Conservation (phyloP, 352 stramenopile genomes). For the Phytophthora capsici region DNA sequence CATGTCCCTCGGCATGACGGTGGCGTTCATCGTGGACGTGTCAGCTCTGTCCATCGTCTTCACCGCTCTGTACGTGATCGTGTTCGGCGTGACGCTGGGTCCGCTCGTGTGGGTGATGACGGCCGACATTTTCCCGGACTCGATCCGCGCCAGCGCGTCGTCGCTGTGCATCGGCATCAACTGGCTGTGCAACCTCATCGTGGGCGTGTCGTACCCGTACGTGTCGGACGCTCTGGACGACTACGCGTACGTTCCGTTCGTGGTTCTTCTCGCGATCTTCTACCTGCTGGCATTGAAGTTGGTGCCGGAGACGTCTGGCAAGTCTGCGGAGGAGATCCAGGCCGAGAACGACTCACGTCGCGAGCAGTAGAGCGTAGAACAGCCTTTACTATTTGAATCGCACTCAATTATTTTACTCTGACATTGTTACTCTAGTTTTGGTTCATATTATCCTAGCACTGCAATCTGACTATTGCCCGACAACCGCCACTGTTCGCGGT, state of each 20-base stretch:
- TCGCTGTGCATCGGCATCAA: slow-evolving; percentile 49
- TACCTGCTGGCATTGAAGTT: slow-evolving; percentile 43
- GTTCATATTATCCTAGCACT: slow-evolving; percentile 28
- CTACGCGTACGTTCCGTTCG: slow-evolving; percentile 38
- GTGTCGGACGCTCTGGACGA: slow-evolving; percentile 43
- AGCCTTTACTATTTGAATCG: no score
- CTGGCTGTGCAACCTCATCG: slow-evolving; percentile 56
- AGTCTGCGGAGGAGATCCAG: slow-evolving; percentile 63
- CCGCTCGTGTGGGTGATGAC: slow-evolving; percentile 26
- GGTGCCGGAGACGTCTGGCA: slow-evolving; percentile 63
- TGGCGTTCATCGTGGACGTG: slow-evolving; percentile 26
- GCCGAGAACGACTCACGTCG: slow-evolving; percentile 35
- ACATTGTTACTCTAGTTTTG: slow-evolving; percentile 17
- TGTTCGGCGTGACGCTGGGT: slow-evolving; percentile 16
- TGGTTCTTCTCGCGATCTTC: slow-evolving; percentile 52
- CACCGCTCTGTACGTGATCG: slow-evolving; percentile 24
- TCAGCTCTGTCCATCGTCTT: slow-evolving; percentile 25
- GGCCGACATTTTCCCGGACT: slow-evolving; percentile 28
- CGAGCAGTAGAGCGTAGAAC: slow-evolving; percentile 17
- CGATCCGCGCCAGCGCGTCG: slow-evolving; percentile 25
- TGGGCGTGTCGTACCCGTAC: slow-evolving; percentile 62
- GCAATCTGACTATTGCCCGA: slow-evolving; percentile 32
- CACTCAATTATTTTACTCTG: slow-evolving; percentile 10
- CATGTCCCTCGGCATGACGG: slow-evolving; percentile 37
- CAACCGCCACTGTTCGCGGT: slow-evolving; percentile 20